Percentiles rank a stretch among this genome's conserved stretches.
Evolutionary conservation across 2,329 filamentous ascomycete species (phyloP).

Genomic region (Pyrenophora teres): DNA sequence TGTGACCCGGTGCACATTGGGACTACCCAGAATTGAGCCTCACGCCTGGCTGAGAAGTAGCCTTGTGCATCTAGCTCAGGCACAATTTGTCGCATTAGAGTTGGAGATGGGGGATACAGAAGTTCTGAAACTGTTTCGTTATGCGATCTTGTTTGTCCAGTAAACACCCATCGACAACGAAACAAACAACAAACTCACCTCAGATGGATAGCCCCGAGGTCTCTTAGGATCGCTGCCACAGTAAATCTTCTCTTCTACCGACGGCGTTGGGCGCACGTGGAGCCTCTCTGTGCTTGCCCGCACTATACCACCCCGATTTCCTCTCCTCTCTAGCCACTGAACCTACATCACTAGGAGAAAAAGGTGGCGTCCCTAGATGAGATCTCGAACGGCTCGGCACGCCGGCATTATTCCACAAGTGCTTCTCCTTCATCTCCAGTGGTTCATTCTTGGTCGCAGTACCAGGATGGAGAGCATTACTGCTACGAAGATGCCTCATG

Average conservation of each 20-base stretch:
- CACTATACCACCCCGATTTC: conserved; percentile 21
- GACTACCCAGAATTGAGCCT: background rate
- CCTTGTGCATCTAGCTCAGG: conserved; percentile 24
- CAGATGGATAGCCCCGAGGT: conserved; percentile 24
- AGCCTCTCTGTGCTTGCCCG: conserved; percentile 1
- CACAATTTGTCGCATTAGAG: conserved; percentile 20
- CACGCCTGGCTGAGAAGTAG: background rate
- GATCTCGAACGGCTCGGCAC: conserved; percentile 26
- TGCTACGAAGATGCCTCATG: conserved; percentile 36
- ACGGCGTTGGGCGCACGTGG: conserved; percentile 26
- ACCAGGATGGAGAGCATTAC: conserved; percentile 26
- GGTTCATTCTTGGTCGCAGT: conserved; percentile 21
- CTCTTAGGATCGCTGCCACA: conserved; percentile 16
- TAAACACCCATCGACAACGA: conserved; percentile 22
- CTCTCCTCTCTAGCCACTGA: conserved; percentile 19
- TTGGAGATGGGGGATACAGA: conserved; percentile 14
- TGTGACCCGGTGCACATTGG: background rate
- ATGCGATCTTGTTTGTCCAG: conserved; percentile 25
- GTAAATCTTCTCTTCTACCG: conserved; percentile 27
- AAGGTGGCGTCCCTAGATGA: conserved; percentile 25
- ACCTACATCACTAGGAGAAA: conserved; percentile 31
- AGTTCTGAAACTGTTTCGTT: conserved; percentile 37
- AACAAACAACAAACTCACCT: conserved; percentile 37
- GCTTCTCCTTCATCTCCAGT: conserved; percentile 32
- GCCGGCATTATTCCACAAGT: conserved; percentile 27